Percentiles rank a stretch among this genome's conserved stretches.
These are phyloP conservation scores for Entomophthora muscae DNA, from an alignment of 371 early-diverging fungal genomes.

Conservation along the genomic window DNA sequence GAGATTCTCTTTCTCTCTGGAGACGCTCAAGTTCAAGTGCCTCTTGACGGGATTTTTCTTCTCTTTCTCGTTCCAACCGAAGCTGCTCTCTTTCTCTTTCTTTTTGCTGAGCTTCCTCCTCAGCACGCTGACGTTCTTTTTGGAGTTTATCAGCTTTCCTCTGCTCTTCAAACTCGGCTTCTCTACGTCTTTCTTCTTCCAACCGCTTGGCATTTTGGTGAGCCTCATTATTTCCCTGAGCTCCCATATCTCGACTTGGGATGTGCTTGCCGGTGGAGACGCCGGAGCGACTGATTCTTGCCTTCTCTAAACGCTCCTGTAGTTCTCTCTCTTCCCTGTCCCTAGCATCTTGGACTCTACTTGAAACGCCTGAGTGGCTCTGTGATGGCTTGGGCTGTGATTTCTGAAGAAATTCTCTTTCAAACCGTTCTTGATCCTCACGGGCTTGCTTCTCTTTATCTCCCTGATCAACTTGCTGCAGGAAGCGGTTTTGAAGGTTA, in stretches of 20 bases:
- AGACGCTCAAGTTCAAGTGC: slow-evolving; percentile 15
- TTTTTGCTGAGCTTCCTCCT: slow-evolving; percentile 17
- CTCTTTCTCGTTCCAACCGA: slow-evolving; percentile 12
- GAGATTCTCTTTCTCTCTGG: too few species aligned
- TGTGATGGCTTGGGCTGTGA: background rate
- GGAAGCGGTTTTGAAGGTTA: slow-evolving; percentile 6
- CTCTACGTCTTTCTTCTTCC: slow-evolving; percentile 12
- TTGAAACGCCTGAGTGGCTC: background rate
- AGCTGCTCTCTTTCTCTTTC: slow-evolving; percentile 17
- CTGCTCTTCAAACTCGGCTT: background rate
- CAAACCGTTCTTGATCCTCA: background rate
- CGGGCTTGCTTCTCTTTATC: slow-evolving; percentile 3
- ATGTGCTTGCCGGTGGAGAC: background rate
- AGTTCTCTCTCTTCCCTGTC: background rate
- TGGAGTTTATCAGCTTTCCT: slow-evolving; percentile 9
- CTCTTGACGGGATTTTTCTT: slow-evolving; percentile 11
- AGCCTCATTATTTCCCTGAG: slow-evolving; percentile 8
- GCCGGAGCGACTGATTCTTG: background rate
- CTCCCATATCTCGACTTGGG: slow-evolving; percentile 8
- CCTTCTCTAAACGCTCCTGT: slow-evolving; percentile 8
- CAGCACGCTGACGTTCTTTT: slow-evolving; percentile 7
- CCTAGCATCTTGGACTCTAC: background rate
- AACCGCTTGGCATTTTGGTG: slow-evolving; percentile 12
- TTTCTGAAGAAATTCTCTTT: background rate
- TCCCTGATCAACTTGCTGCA: background rate